These are phyloP conservation scores for Cicer chorassanicum DNA, from an alignment of 306 rosid genomes.

Conservation along the genomic window DNA sequence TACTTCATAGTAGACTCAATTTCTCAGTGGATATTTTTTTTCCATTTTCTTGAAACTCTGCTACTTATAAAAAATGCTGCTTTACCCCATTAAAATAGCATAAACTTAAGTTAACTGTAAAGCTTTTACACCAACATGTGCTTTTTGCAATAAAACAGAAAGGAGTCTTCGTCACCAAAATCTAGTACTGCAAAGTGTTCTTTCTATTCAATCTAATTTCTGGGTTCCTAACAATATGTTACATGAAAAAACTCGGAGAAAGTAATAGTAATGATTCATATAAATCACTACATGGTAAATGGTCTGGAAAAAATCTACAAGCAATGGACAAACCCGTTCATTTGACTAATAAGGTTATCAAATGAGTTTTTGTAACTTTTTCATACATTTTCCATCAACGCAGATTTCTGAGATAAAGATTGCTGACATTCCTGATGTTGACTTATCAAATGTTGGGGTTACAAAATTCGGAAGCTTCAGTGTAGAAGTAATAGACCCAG, in stretches of 20 bases:
- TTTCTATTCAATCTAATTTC: too few species aligned
- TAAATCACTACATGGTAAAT: background rate
- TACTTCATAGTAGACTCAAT: background rate
- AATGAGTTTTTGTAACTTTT: background rate
- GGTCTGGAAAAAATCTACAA: too few species aligned
- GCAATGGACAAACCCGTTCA: background rate
- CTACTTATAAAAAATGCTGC: too few species aligned
- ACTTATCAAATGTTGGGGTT: conserved; percentile 76
- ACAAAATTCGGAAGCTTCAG: conserved; percentile 73
- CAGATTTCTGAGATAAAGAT: conserved; percentile 86
- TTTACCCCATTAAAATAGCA: too few species aligned
- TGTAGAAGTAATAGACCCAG: conserved; percentile 92
- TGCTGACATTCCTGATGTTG: conserved; percentile 89
- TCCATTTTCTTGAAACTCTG: too few species aligned
- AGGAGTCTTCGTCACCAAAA: too few species aligned
- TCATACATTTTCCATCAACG: conserved; percentile 37
- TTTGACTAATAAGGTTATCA: background rate
- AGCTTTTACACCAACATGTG: too few species aligned
- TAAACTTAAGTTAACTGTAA: too few species aligned
- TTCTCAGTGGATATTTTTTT: too few species aligned
- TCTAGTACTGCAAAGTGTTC: too few species aligned
- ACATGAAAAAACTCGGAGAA: background rate
- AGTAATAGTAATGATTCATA: background rate
- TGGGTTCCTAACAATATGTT: background rate
- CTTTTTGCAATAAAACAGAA: too few species aligned